Conservation (phyloP, 2,329 filamentous ascomycete genomes). For the Penicillium capsulatum region DNA sequence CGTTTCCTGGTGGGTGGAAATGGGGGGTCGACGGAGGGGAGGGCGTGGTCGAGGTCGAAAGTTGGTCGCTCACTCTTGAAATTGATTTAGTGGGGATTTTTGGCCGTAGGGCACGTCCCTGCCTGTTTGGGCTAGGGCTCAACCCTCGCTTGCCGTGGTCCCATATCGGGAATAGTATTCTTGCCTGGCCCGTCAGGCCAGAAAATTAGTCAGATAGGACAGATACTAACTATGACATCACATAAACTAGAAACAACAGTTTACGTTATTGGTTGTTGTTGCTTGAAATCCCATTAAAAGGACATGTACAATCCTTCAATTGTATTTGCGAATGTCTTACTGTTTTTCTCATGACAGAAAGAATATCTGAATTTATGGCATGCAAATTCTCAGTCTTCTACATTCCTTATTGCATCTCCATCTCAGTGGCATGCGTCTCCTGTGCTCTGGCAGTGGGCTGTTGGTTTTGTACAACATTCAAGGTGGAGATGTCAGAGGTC, state of each 20-base stretch:
- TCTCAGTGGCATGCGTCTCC: slow-evolving; percentile 39
- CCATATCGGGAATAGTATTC: slow-evolving; percentile 18
- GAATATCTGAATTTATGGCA: no score
- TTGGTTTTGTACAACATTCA: slow-evolving; percentile 39
- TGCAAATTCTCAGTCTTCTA: no score
- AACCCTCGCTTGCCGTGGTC: slow-evolving; percentile 37
- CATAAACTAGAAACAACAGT: no score
- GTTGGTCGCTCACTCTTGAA: slow-evolving; percentile 32
- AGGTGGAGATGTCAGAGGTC: slow-evolving; percentile 44
- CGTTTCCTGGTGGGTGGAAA: slow-evolving; percentile 34
- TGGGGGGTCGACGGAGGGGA: slow-evolving; percentile 34
- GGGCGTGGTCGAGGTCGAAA: slow-evolving; percentile 32
- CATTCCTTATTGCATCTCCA: slow-evolving; percentile 48
- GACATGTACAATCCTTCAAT: no score
- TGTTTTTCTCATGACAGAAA: no score
- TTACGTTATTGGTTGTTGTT: no score
- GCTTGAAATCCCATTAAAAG: no score
- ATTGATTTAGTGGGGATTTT: slow-evolving; percentile 41
- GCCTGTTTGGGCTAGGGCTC: slow-evolving; percentile 39
- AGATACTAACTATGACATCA: no score
- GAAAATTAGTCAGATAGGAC: slow-evolving; percentile 7
- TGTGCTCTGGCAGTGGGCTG: slow-evolving; percentile 25
- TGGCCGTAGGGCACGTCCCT: slow-evolving; percentile 29
- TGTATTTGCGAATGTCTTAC: no score
- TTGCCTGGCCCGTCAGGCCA: slow-evolving; percentile 7